phyloP scores from a whole-genome alignment of 1,284 basidiomycete genomes.

The Puccinia coronata region DNA sequence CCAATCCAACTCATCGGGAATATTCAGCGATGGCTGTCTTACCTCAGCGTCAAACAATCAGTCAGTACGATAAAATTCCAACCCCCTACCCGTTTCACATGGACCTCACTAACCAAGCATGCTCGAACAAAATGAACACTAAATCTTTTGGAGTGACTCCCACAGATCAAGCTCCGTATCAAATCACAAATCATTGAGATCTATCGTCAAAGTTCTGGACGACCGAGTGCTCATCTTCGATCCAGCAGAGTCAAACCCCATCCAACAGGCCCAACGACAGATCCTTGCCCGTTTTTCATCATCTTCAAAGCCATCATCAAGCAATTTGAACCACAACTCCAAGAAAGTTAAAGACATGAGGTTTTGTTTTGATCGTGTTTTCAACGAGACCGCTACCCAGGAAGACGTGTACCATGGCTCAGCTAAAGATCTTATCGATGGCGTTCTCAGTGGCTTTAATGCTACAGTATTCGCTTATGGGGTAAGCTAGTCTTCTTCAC shows the following conservation, averaged over 20 bases:
- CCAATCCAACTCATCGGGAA: conserved; percentile 66
- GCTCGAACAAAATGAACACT: neutral
- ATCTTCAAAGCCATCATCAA: conserved; percentile 2
- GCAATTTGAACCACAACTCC: neutral
- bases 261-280: conserved; percentile 40
- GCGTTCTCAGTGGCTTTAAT: conserved; percentile 89
- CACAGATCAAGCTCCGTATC: conserved; percentile 16
- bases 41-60: conserved; percentile 64
- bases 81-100: neutral
- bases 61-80: neutral
- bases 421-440: conserved; percentile 75
- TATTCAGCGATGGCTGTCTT: conserved; percentile 78
- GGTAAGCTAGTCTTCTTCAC: conserved; percentile 64
- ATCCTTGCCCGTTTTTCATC: conserved; percentile 40
- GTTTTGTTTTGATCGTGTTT: conserved; percentile 93
- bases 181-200: conserved; percentile 32
- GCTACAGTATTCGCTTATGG: conserved; percentile 97
- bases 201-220: conserved; percentile 60
- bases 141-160: neutral
- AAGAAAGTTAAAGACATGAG: conserved; percentile 61
- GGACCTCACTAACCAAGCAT: neutral
- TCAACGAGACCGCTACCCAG: conserved; percentile 75
- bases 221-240: conserved; percentile 78
- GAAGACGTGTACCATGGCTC: conserved; percentile 82
- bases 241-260: conserved; percentile 79